phyloP scores from a whole-genome alignment of 2,329 filamentous ascomycete species.

The Reticulascus tulasneorum region DNA sequence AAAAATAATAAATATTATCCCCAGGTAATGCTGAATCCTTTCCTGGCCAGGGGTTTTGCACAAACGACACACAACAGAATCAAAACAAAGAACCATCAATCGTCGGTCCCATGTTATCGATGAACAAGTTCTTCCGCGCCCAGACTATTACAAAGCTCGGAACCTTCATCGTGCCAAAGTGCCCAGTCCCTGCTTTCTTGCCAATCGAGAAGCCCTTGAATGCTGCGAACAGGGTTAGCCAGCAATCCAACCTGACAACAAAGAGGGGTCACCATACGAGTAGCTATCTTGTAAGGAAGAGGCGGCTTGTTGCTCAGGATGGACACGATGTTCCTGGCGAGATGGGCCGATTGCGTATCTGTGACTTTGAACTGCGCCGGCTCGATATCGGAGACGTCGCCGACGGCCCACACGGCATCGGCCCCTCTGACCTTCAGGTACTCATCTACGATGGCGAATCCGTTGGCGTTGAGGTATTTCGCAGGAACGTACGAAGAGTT shows the following conservation, averaged over 20 bases:
- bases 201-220: too few species aligned
- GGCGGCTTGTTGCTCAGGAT: conserved; percentile 13
- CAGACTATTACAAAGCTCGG: conserved; percentile 13
- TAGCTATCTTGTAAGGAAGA: conserved; percentile 13
- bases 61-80: too few species aligned
- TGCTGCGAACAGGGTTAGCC: too few species aligned
- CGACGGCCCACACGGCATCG: conserved; percentile 22
- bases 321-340: conserved; percentile 29
- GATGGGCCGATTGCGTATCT: conserved; percentile 28
- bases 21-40: too few species aligned
- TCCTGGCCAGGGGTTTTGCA: too few species aligned
- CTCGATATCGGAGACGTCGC: conserved; percentile 21
- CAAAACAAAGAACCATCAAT: too few species aligned
- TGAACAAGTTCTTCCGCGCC: conserved; percentile 14
- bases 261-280: too few species aligned
- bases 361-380: conserved; percentile 18
- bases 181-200: conserved; percentile 12
- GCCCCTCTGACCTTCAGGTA: conserved; percentile 18
- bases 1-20: too few species aligned
- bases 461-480: conserved; percentile 18
- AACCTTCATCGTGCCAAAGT: conserved; percentile 14
- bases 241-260: too few species aligned
- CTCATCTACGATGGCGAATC: conserved; percentile 19
- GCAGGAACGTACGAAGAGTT: conserved; percentile 22
- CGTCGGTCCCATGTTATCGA: too few species aligned